phyloP scores from a whole-genome alignment of 306 rosid genomes.

The Medicago lupulina region DNA sequence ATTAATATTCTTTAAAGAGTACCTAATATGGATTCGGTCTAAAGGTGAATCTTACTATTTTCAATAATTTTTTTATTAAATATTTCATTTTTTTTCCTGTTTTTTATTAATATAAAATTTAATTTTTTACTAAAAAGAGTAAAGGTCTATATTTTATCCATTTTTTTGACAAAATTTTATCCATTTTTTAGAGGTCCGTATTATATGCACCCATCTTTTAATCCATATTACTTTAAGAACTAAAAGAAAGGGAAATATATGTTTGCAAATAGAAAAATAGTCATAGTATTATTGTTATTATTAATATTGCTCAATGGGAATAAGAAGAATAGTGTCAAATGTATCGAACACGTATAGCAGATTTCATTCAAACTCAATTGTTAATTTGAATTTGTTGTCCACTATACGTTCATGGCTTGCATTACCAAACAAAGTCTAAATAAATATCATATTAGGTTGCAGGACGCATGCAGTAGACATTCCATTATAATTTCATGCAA shows the following conservation, averaged over 20 bases:
- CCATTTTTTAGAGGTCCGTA: too few relatives aligned
- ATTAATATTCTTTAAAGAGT: too few relatives aligned
- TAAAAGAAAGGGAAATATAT: slow-evolving; percentile 14
- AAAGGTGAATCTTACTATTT: too few relatives aligned
- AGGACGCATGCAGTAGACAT: slow-evolving; percentile 44
- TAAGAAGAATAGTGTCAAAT: background rate
- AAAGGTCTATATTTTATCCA: too few relatives aligned
- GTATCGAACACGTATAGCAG: too few relatives aligned
- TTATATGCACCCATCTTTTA: too few relatives aligned
- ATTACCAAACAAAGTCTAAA: slow-evolving; percentile 32
- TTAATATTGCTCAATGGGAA: background rate
- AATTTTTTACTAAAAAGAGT: too few relatives aligned
- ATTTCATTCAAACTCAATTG: background rate
- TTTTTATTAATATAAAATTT: too few relatives aligned
- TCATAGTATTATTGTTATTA: background rate
- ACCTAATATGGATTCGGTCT: too few relatives aligned
- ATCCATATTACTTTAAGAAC: background rate
- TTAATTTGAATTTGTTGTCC: slow-evolving; percentile 36
- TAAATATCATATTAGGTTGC: slow-evolving; percentile 37
- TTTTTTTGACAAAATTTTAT: too few relatives aligned
- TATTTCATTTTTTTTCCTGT: too few relatives aligned
- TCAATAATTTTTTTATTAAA: too few relatives aligned
- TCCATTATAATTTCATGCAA: slow-evolving; percentile 44
- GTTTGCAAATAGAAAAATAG: slow-evolving; percentile 8
- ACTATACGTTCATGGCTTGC: slow-evolving; percentile 45